Evolutionary conservation across 768 basidiomycete species (phyloP).

Genomic region (Agrocybe chaxingu): DNA sequence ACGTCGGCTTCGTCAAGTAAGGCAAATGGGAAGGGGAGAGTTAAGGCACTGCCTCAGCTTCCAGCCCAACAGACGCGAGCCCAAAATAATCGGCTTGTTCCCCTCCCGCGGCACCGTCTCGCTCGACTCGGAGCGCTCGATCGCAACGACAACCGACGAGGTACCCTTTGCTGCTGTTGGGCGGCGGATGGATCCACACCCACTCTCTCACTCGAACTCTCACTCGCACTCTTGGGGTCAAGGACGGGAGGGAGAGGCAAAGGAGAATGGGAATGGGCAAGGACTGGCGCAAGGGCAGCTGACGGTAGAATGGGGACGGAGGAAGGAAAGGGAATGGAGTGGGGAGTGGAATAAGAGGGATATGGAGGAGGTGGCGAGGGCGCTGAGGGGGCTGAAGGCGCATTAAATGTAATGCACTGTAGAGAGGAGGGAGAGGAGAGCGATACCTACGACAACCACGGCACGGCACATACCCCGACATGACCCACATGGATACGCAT

Average conservation of each 20-base stretch:
- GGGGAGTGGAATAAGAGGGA: conserved; percentile 36
- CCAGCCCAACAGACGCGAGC: background rate
- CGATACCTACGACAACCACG: too few species aligned
- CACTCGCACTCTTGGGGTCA: too few species aligned
- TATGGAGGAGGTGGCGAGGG: conserved; percentile 30
- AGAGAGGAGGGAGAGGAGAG: background rate
- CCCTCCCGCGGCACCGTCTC: background rate
- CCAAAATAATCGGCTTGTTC: background rate
- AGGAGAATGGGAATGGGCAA: too few species aligned
- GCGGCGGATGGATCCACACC: background rate
- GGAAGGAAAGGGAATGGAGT: conserved; percentile 36
- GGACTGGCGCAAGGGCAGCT: too few species aligned
- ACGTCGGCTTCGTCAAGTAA: background rate
- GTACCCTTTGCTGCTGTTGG: background rate
- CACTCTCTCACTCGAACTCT: too few species aligned
- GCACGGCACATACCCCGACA: too few species aligned
- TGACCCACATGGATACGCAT: too few species aligned
- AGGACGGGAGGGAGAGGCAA: too few species aligned
- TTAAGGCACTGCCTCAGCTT: background rate
- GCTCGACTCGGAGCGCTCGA: background rate
- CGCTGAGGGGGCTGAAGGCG: conserved; percentile 25
- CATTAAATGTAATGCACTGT: background rate
- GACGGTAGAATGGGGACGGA: conserved; percentile 18
- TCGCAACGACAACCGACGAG: background rate
- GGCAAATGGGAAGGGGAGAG: too few species aligned